Evolutionary conservation across 2,329 filamentous ascomycete genomes (phyloP).

Genomic region (Myriosclerotinia curreyana): DNA sequence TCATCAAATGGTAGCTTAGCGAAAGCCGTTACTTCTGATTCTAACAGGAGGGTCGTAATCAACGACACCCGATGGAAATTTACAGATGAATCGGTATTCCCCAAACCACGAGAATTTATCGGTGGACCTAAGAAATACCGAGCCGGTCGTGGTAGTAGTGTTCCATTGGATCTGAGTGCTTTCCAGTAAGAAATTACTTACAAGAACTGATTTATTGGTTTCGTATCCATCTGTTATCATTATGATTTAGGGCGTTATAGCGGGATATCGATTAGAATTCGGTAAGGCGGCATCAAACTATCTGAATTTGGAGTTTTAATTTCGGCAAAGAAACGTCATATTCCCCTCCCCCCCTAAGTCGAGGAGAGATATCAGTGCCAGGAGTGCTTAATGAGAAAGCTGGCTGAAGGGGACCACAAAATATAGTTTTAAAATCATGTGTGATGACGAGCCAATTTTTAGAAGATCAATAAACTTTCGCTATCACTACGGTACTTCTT

Average conservation of each 20-base stretch:
- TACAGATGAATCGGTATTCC: constrained; percentile 74
- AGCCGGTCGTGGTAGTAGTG: constrained; percentile 88
- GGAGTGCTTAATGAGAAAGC: not conserved
- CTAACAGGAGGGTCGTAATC: constrained; percentile 53
- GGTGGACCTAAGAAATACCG: constrained; percentile 77
- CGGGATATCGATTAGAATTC: constrained; percentile 16
- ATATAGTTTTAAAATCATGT: not conserved
- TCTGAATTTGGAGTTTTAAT: constrained; percentile 14
- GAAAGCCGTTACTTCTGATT: constrained; percentile 49
- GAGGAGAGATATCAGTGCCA: not conserved
- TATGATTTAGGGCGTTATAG: constrained; percentile 23
- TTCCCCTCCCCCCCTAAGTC: not conserved
- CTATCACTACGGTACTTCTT: not conserved
- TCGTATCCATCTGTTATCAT: constrained; percentile 15
- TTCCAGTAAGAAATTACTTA: constrained; percentile 31
- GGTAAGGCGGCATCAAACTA: constrained; percentile 16
- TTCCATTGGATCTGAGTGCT: constrained; percentile 77
- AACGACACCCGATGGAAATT: constrained; percentile 85
- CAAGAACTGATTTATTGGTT: constrained; percentile 9
- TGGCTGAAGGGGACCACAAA: not conserved
- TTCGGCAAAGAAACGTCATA: not conserved
- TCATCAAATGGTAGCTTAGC: constrained; percentile 55
- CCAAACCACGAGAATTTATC: constrained; percentile 77
- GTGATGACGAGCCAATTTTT: not conserved
- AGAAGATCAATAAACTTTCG: constrained; percentile 3